Evolutionary conservation across 2,329 filamentous ascomycete species (phyloP), one percentile per base, ranked within the genome.

Genomic region (Colletotrichum tropicale): DNA sequence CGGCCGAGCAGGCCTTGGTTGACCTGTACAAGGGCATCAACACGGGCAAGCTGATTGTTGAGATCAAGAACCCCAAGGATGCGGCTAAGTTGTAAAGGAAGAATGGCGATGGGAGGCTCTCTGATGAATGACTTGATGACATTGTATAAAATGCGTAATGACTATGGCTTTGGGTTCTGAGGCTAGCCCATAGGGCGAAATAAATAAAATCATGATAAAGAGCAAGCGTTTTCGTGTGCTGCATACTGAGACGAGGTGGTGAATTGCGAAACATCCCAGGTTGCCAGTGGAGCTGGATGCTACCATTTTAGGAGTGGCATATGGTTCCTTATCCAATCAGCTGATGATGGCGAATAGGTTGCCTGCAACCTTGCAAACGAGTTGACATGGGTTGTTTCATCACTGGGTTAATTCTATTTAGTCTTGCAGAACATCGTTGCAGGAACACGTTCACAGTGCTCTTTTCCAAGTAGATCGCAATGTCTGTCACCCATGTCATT

Each of bases 1-100:
- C 88, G 43, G 93, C 93, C 3, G 92, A 94, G 72, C 84, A 91
- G 78, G 92, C 89, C 1, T 86, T 96, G 69, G 83, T 91, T 15
- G 89, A 91, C 75, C 83, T 96, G 71, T 96, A 93, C 81, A 87
- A 90, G 65, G 94, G 94, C 55, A 85, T 88, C 18, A 96, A 96
- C 82, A 95, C 90, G 12, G 94, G 94, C 85, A 90, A 93, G 87
- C 87, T 92, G 78, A 84, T 92, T 80, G 88, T 91, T 28, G 88
- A 91, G 82, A 81, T 90, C 69, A 90, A 90, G 82, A 77, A 78
- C 61, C 77, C 72, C 43, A 65, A 64, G 72, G 72, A 75, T 52
- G 71, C 67, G 21, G 71, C 72, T n/a, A 76, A 76, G 64, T 52
- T 76, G 75, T 76, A 16, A 64, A 58, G 38, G 2, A 3, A 12